Evolutionary conservation across 768 basidiomycete species (phyloP), one percentile per base, ranked within the genome.

Genomic region (Exsudoporus frostii): DNA sequence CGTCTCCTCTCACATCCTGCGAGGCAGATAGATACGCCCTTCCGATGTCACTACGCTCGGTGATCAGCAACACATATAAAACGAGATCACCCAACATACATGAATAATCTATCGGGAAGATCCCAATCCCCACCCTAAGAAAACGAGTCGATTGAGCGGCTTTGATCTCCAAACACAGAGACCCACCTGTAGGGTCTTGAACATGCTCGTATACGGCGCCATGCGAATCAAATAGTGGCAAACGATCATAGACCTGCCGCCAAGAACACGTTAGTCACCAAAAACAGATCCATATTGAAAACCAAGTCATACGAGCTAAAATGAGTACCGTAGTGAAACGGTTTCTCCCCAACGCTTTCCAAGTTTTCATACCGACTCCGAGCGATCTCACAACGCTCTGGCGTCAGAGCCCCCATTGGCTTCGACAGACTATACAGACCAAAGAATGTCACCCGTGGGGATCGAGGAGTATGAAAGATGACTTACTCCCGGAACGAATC

Each of bases 241-340:
- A 41, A 94, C 90, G 53, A 93, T 96, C 94, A 97, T 97, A 3
- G 92, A 95, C 51, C 68, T 70, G 42, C 32, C 19, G 36, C 34
- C 8, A 45, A 41, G 19, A 2, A 42, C 0, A 11, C 13, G 39
- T 65, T 9, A 67, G 4, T 38, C 33, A 10, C 20, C 38, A 20
- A 42, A 34, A 7, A 45, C 17, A 33, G 20, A 14, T 0, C 30
- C 7, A 27, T n/a, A 1, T n/a, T 2, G 6, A 20, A 45, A 40
- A 27, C 5, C 1, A 39, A 37, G 6, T 17, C 68, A 19, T 49
- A 68, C 10, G 92, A 95, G 65, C 90, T 92, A 64, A 94, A 98
- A 66, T 98, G 95, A 0, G 95, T 97, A 39, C 95, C 90, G 56
- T 92, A 93, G 64, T 92, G 90, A 70, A 96, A 96, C 0, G 94